Evolutionary conservation across 1,139 yeast species (phyloP).

Genomic region (Protomyces gravidus): DNA sequence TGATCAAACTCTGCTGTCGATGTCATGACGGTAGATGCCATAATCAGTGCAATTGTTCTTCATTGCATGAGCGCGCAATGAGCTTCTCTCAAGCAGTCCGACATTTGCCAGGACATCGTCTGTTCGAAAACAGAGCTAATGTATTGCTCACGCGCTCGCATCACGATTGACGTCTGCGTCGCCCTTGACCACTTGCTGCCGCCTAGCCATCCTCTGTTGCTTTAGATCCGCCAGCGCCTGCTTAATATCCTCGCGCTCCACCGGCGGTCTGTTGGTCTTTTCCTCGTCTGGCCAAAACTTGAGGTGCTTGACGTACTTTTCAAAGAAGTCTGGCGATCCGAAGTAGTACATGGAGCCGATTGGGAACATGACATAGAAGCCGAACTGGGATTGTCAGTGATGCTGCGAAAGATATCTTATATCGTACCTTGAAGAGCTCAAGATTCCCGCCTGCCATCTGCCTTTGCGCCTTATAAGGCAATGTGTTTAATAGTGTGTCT

Average conservation of each 20-base stretch:
- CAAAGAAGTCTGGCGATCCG: slow-evolving; percentile 26
- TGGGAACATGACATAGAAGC: slow-evolving; percentile 29
- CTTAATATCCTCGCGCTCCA: slow-evolving; percentile 28
- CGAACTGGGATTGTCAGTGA: slow-evolving; percentile 5
- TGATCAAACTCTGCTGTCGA: too few relatives aligned
- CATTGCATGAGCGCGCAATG: not conserved
- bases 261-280: slow-evolving; percentile 27
- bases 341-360: slow-evolving; percentile 27
- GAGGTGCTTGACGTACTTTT: slow-evolving; percentile 26
- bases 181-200: not conserved
- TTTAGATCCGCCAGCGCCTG: slow-evolving; percentile 15
- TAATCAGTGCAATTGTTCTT: not conserved
- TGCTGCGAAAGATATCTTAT: not conserved
- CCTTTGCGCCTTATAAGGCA: not conserved
- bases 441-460: slow-evolving; percentile 25
- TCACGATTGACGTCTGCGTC: too few relatives aligned
- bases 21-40: too few relatives aligned
- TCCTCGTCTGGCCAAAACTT: slow-evolving; percentile 28
- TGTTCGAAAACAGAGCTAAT: too few relatives aligned
- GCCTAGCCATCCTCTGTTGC: slow-evolving; percentile 11
- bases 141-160: too few relatives aligned
- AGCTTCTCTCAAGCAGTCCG: too few relatives aligned
- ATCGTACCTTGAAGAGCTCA: slow-evolving; percentile 22
- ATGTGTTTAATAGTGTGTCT: too few relatives aligned
- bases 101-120: too few relatives aligned